Percentiles rank a stretch among this genome's conserved stretches.
Evolutionary conservation across 208 protist species (phyloP).

Genomic region (Herpetomonas samuelpessoai): DNA sequence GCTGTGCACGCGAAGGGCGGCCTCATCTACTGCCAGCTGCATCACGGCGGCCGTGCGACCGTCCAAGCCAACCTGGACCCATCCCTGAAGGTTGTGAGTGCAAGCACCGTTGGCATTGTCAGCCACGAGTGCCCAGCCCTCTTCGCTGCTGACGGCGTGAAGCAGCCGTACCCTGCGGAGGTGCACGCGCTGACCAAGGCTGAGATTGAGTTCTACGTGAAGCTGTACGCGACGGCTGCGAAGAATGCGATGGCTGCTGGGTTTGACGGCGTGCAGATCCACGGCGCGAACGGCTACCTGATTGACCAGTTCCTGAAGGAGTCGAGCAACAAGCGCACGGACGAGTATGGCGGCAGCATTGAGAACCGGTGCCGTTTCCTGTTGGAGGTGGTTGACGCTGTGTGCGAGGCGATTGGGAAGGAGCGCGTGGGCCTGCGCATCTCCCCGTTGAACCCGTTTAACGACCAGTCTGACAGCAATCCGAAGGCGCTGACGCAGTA

Average conservation of each 20-base stretch:
- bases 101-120: not conserved
- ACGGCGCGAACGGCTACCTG: slow-evolving; percentile 81
- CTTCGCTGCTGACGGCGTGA: not conserved
- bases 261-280: slow-evolving; percentile 82
- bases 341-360: slow-evolving; percentile 78
- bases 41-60: not conserved
- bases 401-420: slow-evolving; percentile 31
- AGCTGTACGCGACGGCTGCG: slow-evolving; percentile 37
- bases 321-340: slow-evolving; percentile 70
- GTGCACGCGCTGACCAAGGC: slow-evolving; percentile 33
- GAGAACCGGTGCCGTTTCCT: slow-evolving; percentile 76
- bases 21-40: not conserved
- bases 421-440: slow-evolving; percentile 79
- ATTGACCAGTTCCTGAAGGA: slow-evolving; percentile 71
- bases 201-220: slow-evolving; percentile 33
- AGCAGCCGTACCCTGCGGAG: not conserved
- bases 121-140: not conserved
- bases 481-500: slow-evolving; percentile 42
- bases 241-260: slow-evolving; percentile 40
- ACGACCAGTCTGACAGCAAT: slow-evolving; percentile 28
- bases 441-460: slow-evolving; percentile 47
- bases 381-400: slow-evolving; percentile 58
- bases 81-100: not conserved
- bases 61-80: not conserved
- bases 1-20: not conserved